These are phyloP conservation scores for Arthrobotrys megalospora DNA, from an alignment of 2,329 filamentous ascomycete genomes.

Conservation along the genomic window DNA sequence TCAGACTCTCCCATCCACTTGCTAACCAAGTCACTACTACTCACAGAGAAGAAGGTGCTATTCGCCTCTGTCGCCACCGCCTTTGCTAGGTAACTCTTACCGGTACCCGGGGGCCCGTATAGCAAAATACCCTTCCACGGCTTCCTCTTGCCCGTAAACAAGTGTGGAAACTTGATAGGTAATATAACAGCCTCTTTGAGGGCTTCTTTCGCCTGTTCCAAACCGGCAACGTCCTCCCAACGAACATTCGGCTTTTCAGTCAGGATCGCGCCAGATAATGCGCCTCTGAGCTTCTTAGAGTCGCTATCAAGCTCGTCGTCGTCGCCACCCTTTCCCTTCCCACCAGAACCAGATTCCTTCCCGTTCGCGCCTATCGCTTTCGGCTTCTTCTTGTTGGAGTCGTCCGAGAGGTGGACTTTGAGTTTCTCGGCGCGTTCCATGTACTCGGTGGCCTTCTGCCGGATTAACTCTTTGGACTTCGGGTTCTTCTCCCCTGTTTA, in stretches of 20 bases:
- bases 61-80: constrained; percentile 98
- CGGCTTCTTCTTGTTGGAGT: constrained; percentile 74
- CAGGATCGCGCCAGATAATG: constrained; percentile 90
- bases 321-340: constrained; percentile 74
- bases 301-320: constrained; percentile 84
- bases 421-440: constrained; percentile 99
- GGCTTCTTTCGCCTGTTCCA: constrained; percentile 95
- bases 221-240: constrained; percentile 97
- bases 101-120: constrained; percentile 95
- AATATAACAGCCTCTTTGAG: constrained; percentile 97
- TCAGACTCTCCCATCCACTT: constrained; percentile 99
- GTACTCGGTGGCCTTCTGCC: constrained; percentile 93
- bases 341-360: constrained; percentile 69
- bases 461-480: constrained; percentile 96
- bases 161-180: constrained; percentile 97
- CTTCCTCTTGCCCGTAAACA: constrained; percentile 95
- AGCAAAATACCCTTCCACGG: constrained; percentile 98
- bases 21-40: constrained; percentile 94
- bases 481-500: constrained; percentile 86
- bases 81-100: constrained; percentile 97
- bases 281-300: constrained; percentile 92
- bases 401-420: constrained; percentile 86
- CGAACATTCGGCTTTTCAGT: constrained; percentile 95
- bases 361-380: constrained; percentile 72
- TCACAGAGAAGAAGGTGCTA: constrained; percentile 98